Base-by-base conservation (phyloP, 495 filamentous ascomycete genomes). In the Rhypophila decipiens region DNA sequence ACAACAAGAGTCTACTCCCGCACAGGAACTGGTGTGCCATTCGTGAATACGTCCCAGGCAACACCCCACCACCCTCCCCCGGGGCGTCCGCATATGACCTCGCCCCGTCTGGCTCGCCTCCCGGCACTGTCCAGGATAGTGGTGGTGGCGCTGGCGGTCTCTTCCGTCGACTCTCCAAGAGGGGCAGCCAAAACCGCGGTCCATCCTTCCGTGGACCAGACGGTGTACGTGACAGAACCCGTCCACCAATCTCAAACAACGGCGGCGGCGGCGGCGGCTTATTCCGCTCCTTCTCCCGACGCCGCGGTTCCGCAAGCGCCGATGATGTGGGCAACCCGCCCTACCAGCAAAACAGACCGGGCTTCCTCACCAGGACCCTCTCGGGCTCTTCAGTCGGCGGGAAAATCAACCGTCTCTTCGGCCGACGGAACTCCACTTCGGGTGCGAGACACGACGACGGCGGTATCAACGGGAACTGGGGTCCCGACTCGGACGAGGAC, bases 1-100 rank as follows among this genome's bases (percentile, higher is more conserved):
- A 94, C 59, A 98, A 98, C 66, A 91, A 88, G 55, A 79, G 81
- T 46, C 70, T 98, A n/a, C 75, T 98, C 11, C 90, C 90, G 22
- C 82, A 94, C 33, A 78, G 90, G 23, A 96, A 96, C 57, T 96
- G 88, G 87, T 95, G 88, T 65, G 85, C 87, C 5, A 90, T 96
- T 50, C 77, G 85, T 23, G 72, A 82, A 56, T 95, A 91, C 58
- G 70, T 79, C n/a, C 88, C 88, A 2, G 88, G 83, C 38, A 59
- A 64, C 36, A 91, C 85, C 0, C 88, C 88, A n/a, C 82, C 79
- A 2, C 71, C 72, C 1, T 84, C 85, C 1, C 82, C 82, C 7
- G 66, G 66, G 0, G 50, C 53, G 3, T 74, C 74, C 0, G 65
- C 64, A 10, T 63, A 66, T 44, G 71, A 70, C 27, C 29, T 59